Evolutionary conservation across 2,329 filamentous ascomycete genomes (phyloP), one percentile per base, ranked within the genome.

Genomic region (Fusarium sp.): DNA sequence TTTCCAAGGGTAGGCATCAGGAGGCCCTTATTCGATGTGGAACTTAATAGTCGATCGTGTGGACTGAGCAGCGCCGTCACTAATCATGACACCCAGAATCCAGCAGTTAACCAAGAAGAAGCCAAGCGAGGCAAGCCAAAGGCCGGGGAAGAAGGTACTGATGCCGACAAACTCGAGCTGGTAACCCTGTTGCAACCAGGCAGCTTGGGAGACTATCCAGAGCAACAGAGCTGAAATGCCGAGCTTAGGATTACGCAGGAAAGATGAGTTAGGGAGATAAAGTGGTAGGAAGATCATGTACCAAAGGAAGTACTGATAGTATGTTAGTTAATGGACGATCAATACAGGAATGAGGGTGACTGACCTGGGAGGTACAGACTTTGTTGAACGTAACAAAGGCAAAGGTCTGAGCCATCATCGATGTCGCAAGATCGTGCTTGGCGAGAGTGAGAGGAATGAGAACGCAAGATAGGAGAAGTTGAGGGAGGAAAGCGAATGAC

Each of bases 351-450:
- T n/a, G 22, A 39, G 22, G 29, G 0, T 25, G 46, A 79, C 87
- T 71, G 88, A 96, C 94, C 88, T 98, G 95, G 78, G 94, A 97
- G 6, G 96, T 99, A 87, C 95, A 98, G 70, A 99, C 96, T 84
- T 99, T 99, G 84, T 99, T 99, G 76, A 98, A 98, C 0, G 94
- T 92, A 7, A 98, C 96, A 81, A 99, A 99, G 1, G 95, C 94
- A 82, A 98, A 97, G 0, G 96, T 98, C 83, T 99, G 96, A 7
- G 94, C 94, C 69, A 98, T 88, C 93, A 98, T 95, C 9, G 93
- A 92, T 0, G 91, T 89, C 1, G 95, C 87, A 0, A 99, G 87
- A 76, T 96, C 91, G 75, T 90, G 92, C 80, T 95, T 97, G 20
- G 94, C 93, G 25, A 97, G 83, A 3, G 87, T 86, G 4, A 97